Conservation (phyloP, 495 filamentous ascomycete genomes). For the Aspergillus saccharolyticus region DNA sequence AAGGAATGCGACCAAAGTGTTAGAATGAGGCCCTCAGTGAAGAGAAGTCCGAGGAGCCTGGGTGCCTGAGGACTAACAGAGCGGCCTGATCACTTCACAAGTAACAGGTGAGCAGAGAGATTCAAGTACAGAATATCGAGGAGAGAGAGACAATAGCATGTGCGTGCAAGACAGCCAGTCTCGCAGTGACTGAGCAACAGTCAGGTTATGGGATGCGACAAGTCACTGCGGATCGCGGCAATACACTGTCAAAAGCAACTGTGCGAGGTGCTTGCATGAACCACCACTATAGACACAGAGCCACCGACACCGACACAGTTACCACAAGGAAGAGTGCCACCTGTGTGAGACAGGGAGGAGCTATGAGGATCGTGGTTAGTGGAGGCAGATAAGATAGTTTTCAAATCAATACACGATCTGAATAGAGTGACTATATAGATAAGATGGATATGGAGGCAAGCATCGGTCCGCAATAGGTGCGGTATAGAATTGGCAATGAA, state of each 20-base stretch:
- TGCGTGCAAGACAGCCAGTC: background rate
- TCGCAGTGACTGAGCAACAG: background rate
- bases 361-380: background rate
- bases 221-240: slow-evolving; percentile 12
- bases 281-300: background rate
- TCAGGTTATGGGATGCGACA: slow-evolving; percentile 9
- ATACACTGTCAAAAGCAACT: background rate
- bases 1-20: slow-evolving; percentile 12
- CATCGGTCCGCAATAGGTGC: background rate
- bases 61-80: slow-evolving; percentile 22
- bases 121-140: background rate
- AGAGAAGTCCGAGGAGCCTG: slow-evolving; percentile 7
- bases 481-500: background rate
- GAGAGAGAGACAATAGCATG: background rate
- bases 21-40: slow-evolving; percentile 4
- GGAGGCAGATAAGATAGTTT: background rate
- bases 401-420: background rate
- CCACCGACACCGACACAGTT: background rate
- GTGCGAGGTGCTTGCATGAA: background rate
- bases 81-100: slow-evolving; percentile 9
- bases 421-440: background rate
- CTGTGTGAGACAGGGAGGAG: background rate
- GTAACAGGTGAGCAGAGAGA: background rate
- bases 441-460: background rate
- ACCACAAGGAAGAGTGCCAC: background rate